Evolutionary conservation across 2,329 filamentous ascomycete genomes (phyloP).

Genomic region (Verticillium dahliae): DNA sequence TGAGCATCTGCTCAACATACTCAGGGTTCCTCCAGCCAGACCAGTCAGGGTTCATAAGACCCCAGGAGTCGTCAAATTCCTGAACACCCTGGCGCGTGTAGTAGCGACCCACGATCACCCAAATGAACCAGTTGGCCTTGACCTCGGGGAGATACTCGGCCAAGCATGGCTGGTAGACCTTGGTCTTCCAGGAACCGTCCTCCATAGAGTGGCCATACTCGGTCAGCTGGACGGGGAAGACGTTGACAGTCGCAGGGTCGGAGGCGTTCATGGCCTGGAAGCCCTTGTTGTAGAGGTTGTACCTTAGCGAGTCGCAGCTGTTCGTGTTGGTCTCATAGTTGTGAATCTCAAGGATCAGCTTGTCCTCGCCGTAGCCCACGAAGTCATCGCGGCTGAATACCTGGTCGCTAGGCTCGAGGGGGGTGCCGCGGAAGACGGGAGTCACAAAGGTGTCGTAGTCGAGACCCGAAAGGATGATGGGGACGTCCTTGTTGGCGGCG

Average conservation of each 20-base stretch:
- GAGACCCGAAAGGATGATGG: slow-evolving; percentile 48
- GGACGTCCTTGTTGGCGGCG: slow-evolving; percentile 39
- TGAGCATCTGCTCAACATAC: slow-evolving; percentile 34
- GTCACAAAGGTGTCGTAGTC: slow-evolving; percentile 42
- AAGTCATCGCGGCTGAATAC: slow-evolving; percentile 41
- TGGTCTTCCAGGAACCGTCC: slow-evolving; percentile 27
- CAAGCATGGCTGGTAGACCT: slow-evolving; percentile 46
- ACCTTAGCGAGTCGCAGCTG: slow-evolving; percentile 38
- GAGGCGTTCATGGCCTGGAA: slow-evolving; percentile 43
- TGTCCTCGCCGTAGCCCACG: slow-evolving; percentile 35
- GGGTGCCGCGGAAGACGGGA: slow-evolving; percentile 38
- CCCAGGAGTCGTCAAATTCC: slow-evolving; percentile 53
- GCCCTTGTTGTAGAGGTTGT: slow-evolving; percentile 41
- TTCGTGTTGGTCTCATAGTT: slow-evolving; percentile 49
- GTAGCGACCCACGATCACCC: slow-evolving; percentile 53
- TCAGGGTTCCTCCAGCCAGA: slow-evolving; percentile 37
- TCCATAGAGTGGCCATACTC: slow-evolving; percentile 47
- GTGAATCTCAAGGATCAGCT: slow-evolving; percentile 55
- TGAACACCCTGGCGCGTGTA: slow-evolving; percentile 46
- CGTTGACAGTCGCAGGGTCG: slow-evolving; percentile 24
- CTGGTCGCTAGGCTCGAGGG: slow-evolving; percentile 37
- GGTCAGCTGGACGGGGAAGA: slow-evolving; percentile 43
- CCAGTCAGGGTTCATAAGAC: slow-evolving; percentile 48
- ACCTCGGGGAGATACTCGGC: slow-evolving; percentile 38
- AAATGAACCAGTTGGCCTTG: slow-evolving; percentile 50